phyloP scores from a whole-genome alignment of 1,284 basidiomycete species.

The Ustilago cynodontis region DNA sequence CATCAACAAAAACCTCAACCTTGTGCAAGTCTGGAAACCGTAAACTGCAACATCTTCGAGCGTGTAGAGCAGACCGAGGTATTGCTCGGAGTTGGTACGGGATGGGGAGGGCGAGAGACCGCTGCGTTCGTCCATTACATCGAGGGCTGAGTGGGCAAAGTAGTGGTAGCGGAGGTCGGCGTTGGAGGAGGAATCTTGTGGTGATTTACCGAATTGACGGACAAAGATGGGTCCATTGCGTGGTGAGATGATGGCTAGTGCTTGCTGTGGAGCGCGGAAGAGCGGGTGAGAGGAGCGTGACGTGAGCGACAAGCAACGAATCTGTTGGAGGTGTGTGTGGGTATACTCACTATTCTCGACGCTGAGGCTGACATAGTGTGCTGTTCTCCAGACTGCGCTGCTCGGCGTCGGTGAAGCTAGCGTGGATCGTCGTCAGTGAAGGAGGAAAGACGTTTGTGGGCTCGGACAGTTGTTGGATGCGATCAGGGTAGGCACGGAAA shows the following conservation, averaged over 20 bases:
- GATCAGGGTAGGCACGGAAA: not conserved
- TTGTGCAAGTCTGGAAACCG: constrained; percentile 69
- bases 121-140: constrained; percentile 69
- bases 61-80: constrained; percentile 69
- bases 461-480: not conserved
- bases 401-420: not conserved
- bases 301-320: not conserved
- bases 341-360: constrained; percentile 28
- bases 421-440: not conserved
- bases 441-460: too few species aligned
- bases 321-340: not conserved
- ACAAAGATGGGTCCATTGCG: constrained; percentile 51
- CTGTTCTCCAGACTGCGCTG: not conserved
- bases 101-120: constrained; percentile 2
- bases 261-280: constrained; percentile 30
- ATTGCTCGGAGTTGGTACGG: constrained; percentile 64
- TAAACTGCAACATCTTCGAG: constrained; percentile 71
- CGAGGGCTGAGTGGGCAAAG: constrained; percentile 67
- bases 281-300: not conserved
- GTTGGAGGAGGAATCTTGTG: constrained; percentile 8
- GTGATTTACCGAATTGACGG: constrained; percentile 35
- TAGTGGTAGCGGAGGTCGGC: constrained; percentile 65
- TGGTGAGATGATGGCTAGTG: constrained; percentile 54
- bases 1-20: constrained; percentile 66
- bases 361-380: constrained; percentile 20